phyloP scores from a whole-genome alignment of 2,329 filamentous ascomycete species.

The Phialemonium atrogriseum region DNA sequence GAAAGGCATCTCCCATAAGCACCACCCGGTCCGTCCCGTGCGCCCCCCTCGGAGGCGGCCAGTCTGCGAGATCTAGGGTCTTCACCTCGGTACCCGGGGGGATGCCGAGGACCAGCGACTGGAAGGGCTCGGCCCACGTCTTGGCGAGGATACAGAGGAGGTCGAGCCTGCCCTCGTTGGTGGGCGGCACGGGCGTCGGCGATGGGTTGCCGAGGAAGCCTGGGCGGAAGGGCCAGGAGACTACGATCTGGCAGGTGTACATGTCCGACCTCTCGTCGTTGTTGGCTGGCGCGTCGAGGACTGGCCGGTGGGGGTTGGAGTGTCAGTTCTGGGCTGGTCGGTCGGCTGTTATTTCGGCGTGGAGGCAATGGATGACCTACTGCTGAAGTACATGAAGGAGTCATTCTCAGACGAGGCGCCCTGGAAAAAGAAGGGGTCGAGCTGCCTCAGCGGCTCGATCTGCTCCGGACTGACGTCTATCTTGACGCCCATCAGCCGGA shows the following conservation, averaged over 20 bases:
- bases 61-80: slow-evolving; percentile 38
- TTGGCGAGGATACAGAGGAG: slow-evolving; percentile 34
- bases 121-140: slow-evolving; percentile 42
- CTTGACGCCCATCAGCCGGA: slow-evolving; percentile 39
- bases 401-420: slow-evolving; percentile 42
- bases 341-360: too few species aligned
- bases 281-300: slow-evolving; percentile 40
- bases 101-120: slow-evolving; percentile 29
- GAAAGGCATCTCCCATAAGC: slow-evolving; percentile 46
- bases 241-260: slow-evolving; percentile 39
- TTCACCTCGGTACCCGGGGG: slow-evolving; percentile 32
- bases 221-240: slow-evolving; percentile 39
- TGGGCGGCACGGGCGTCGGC: slow-evolving; percentile 30
- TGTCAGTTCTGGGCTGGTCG: too few species aligned
- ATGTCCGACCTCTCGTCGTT: slow-evolving; percentile 20
- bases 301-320: too few species aligned
- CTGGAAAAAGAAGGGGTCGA: slow-evolving; percentile 48
- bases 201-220: slow-evolving; percentile 22
- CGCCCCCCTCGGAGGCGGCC: slow-evolving; percentile 28
- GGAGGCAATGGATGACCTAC: slow-evolving; percentile 20
- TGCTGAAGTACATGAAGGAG: slow-evolving; percentile 43
- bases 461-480: slow-evolving; percentile 30
- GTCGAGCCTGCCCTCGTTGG: slow-evolving; percentile 25
- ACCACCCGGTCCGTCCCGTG: slow-evolving; percentile 31
- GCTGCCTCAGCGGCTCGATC: slow-evolving; percentile 29